phyloP scores from a whole-genome alignment of 169 alveolate species.

The Plasmodium sp. region DNA sequence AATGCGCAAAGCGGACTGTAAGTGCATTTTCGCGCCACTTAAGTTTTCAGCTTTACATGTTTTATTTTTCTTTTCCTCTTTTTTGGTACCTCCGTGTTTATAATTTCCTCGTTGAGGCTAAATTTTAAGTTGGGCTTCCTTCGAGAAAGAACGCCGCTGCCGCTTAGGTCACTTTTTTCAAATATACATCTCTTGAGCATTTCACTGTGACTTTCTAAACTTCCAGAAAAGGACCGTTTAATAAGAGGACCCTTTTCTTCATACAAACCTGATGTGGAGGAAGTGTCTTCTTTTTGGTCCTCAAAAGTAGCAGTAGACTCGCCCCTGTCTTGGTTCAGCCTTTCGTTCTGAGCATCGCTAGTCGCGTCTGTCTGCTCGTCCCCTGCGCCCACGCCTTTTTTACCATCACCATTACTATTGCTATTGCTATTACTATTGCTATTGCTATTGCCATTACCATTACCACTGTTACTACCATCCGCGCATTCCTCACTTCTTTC shows the following conservation, averaged over 20 bases:
- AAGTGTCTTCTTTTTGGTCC: conserved; percentile 1
- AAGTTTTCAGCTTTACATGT: not conserved
- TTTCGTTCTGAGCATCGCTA: conserved; percentile 4
- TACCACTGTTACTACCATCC: not conserved
- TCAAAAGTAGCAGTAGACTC: not conserved
- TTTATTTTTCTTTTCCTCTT: not conserved
- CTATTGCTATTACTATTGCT: too few species aligned
- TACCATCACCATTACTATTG: too few species aligned
- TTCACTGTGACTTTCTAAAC: not conserved
- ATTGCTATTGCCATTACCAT: too few species aligned
- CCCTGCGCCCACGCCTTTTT: not conserved
- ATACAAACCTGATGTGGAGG: not conserved
- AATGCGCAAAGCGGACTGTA: not conserved
- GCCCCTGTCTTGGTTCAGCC: not conserved
- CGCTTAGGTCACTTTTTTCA: conserved; percentile 2
- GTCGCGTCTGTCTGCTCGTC: conserved; percentile 2
- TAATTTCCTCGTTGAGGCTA: conserved; percentile 21
- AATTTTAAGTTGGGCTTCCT: conserved; percentile 32
- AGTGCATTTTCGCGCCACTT: not conserved
- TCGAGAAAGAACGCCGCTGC: not conserved
- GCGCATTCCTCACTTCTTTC: conserved; percentile 70
- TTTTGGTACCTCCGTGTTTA: conserved; percentile 19
- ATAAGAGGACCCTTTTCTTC: not conserved
- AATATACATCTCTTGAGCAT: conserved; percentile 8
- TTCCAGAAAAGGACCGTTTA: conserved; percentile 15